A percentile compares a stretch with the other conserved stretches of the same genome.
Evolutionary conservation across 148 eudicot genomes (phyloP).

Genomic region (Chenopodium formosanum): DNA sequence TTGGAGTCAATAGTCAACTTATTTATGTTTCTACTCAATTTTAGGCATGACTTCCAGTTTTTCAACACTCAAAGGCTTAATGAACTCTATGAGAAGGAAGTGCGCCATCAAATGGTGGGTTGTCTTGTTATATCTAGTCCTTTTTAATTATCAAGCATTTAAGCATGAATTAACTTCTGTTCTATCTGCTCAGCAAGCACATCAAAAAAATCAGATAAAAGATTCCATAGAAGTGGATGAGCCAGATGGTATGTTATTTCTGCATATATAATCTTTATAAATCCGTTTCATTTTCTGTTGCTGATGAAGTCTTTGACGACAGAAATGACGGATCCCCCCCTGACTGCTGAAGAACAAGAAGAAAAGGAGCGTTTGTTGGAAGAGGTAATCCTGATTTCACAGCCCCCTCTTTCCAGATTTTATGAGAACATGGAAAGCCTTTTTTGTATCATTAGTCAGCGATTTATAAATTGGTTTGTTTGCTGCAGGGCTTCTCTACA

Average conservation of each 20-base stretch:
- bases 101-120: conserved; percentile 88
- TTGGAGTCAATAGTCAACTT: background rate
- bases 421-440: background rate
- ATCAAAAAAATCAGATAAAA: conserved; percentile 83
- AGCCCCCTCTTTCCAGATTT: background rate
- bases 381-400: conserved; percentile 37
- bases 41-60: conserved; percentile 97
- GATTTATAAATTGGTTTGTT: background rate
- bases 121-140: background rate
- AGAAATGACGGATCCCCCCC: conserved; percentile 88
- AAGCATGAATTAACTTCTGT: conserved; percentile 13
- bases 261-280: background rate
- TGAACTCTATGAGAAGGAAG: conserved; percentile 98
- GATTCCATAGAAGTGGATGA: conserved; percentile 95
- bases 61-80: conserved; percentile 86
- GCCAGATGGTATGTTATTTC: conserved; percentile 63
- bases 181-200: conserved; percentile 46
- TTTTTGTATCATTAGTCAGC: background rate
- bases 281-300: background rate
- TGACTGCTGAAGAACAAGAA: conserved; percentile 96
- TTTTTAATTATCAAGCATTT: background rate
- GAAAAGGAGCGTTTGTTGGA: conserved; percentile 85
- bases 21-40: conserved; percentile 1
- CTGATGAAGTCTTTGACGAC: conserved; percentile 26
- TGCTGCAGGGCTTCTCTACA: conserved; percentile 73